Base-by-base conservation (phyloP, 768 basidiomycete genomes). In the Macrolepiota dolichaula region DNA sequence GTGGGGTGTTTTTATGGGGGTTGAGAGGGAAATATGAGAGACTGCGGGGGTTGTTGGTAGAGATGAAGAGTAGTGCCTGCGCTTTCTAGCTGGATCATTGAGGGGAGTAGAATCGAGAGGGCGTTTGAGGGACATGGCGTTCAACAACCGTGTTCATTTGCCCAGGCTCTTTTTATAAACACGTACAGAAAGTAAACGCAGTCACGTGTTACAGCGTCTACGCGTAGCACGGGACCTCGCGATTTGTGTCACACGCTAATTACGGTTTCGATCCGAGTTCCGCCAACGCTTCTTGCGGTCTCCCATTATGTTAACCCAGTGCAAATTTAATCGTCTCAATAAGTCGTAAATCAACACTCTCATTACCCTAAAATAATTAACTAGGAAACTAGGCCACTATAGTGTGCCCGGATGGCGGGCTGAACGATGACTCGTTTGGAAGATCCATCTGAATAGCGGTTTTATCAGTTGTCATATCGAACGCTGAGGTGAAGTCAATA, bases 1-100 rank as follows among this genome's bases (percentile, higher is more conserved):
- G 61, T 72, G 72, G 24, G 57, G 57, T 51, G 59, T 60, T 44
- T 36, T 60, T 29, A 53, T 17, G 22, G 59, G 59, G 13, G 59
- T 60, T 3, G 59, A 60, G 11, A 60, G 38, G 27, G 38, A 53
- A 22, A 53, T n/a, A 13, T 53, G 51, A 22, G 57, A 58, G 25
- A 38, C 27, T 29, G 57, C 57, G 6, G 53, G 59, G 12, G 52
- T 61, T 19, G 29, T 32, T n/a, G 59, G 53, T 15, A 55, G 44
- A 10, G 59, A 47, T 4, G 50, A 22, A 25, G 51, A 46, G 13
- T 15, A 38, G 15, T 55, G 44, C 25, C 50, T 44, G 19, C 59
- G 59, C 15, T 55, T 61, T 37, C 44, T 54, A 10, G 42, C 32
- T 9, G 29, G 46, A 22, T 32, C 22, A 29, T 55, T 53, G 36